Conservation (phyloP, 75 land plant genomes). For the Cunninghamia lanceolata region DNA sequence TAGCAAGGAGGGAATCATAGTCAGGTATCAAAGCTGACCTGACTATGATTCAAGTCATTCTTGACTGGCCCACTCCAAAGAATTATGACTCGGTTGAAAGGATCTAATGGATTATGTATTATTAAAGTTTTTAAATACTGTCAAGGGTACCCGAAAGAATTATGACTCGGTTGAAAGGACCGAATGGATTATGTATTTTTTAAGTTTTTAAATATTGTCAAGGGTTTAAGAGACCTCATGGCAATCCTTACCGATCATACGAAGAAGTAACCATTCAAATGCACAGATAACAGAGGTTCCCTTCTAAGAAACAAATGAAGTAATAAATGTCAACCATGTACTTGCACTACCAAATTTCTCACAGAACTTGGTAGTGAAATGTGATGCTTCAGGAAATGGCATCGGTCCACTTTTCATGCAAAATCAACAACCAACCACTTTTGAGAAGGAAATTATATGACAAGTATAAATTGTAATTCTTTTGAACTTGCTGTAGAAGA, state of each 20-base stretch:
- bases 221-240: background rate
- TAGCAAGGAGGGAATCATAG: background rate
- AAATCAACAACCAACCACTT: no score
- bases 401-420: no score
- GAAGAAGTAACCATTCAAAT: background rate
- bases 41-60: background rate
- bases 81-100: background rate
- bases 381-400: no score
- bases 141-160: background rate
- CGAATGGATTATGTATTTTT: background rate
- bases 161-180: background rate
- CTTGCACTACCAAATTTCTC: background rate
- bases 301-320: background rate
- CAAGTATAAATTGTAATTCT: no score
- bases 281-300: background rate
- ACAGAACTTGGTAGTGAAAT: background rate
- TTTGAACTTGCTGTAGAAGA: no score
- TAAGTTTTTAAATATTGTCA: background rate
- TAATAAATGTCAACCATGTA: background rate
- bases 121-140: background rate
- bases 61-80: background rate
- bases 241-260: background rate
- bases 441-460: no score
- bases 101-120: background rate
- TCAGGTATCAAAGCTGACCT: background rate